Evolutionary conservation across 495 filamentous ascomycete species (phyloP).

Genomic region (Cairneyella variabilis): DNA sequence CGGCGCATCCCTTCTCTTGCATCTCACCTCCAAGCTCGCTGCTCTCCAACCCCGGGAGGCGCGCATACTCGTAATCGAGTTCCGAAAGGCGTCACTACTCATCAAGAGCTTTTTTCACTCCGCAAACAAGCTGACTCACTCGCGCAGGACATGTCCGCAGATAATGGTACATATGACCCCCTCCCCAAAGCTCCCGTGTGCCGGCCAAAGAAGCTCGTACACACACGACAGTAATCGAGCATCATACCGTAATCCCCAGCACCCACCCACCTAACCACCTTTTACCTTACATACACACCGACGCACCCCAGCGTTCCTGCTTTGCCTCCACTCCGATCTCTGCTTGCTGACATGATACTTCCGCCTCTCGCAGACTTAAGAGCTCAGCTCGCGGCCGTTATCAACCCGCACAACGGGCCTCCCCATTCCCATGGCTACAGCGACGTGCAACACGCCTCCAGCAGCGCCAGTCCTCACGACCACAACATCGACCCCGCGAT

Average conservation of each 20-base stretch:
- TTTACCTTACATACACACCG: no score
- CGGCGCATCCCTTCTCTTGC: background rate
- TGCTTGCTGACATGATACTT: constrained; percentile 22
- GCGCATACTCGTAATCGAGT: background rate
- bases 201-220: no score
- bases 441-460: constrained; percentile 24
- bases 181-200: background rate
- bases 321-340: no score
- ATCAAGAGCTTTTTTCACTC: background rate
- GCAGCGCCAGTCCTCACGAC: constrained; percentile 27
- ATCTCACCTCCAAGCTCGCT: background rate
- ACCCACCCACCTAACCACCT: no score
- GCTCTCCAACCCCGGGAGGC: background rate
- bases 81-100: background rate
- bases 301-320: no score
- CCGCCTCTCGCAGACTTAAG: constrained; percentile 26
- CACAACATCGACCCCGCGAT: constrained; percentile 35
- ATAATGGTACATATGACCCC: constrained; percentile 25
- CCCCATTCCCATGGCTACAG: constrained; percentile 21
- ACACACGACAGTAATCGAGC: constrained; percentile 6
- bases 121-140: constrained; percentile 23
- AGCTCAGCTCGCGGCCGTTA: constrained; percentile 29
- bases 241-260: background rate
- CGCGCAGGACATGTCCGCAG: constrained; percentile 28
- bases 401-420: constrained; percentile 11